These are phyloP conservation scores for Kodamaea plutei DNA, from an alignment of 1,139 yeast genomes.

Conservation along the genomic window DNA sequence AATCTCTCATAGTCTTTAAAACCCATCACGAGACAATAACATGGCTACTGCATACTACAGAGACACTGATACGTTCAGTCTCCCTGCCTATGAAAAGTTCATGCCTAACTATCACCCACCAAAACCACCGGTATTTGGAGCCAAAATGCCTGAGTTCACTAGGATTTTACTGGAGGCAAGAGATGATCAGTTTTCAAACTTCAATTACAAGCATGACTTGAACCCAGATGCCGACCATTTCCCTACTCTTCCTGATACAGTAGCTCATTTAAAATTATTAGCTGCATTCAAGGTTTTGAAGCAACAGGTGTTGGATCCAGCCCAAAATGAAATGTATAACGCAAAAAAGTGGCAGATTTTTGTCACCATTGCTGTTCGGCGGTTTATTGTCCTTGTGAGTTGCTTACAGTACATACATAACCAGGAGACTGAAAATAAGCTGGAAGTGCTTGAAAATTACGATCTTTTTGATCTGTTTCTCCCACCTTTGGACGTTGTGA, in stretches of 20 bases:
- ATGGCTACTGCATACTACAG: not conserved
- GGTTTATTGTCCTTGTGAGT: conserved; percentile 9
- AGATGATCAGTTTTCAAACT: conserved; percentile 1
- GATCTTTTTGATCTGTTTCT: conserved; percentile 8
- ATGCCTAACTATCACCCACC: not conserved
- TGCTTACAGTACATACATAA: conserved; percentile 3
- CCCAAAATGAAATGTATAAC: conserved; percentile 2
- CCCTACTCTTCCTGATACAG: conserved; percentile 9
- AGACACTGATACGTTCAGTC: not conserved
- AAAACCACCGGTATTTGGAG: not conserved
- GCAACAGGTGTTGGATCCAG: conserved; percentile 10
- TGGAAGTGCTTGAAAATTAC: conserved; percentile 2
- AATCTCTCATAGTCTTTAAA: no score
- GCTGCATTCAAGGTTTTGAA: conserved; percentile 25
- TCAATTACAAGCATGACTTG: not conserved
- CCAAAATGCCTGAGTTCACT: not conserved
- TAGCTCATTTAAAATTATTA: conserved; percentile 31
- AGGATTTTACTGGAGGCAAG: not conserved
- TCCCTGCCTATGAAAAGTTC: not conserved
- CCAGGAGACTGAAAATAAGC: not conserved
- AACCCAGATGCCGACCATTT: not conserved
- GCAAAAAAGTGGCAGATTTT: conserved; percentile 9
- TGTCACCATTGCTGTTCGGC: conserved; percentile 8
- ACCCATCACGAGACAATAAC: no score
- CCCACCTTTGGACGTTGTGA: conserved; percentile 31